A percentile compares a stretch with the other conserved stretches of the same genome.
Conservation (phyloP, 2,329 filamentous ascomycete species). For the Cucurbitaria berberidis region DNA sequence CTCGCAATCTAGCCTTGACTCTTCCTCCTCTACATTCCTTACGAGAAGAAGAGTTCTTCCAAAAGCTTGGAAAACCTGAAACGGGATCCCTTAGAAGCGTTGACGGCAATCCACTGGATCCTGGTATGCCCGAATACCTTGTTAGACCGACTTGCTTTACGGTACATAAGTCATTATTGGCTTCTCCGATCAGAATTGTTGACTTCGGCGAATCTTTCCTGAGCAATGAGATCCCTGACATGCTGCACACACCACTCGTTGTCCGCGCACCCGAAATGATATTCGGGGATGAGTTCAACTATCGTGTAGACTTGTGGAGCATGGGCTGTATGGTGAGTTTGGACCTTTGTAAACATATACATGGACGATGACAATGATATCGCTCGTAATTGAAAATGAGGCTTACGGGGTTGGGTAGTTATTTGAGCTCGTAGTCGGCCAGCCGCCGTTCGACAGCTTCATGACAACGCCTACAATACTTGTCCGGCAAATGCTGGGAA, state of each 20-base stretch:
- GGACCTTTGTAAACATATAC: constrained; percentile 13
- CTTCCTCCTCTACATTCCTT: constrained; percentile 24
- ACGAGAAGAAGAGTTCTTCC: constrained; percentile 23
- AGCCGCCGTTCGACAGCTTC: constrained; percentile 49
- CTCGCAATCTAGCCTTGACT: constrained; percentile 31
- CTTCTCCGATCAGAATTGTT: constrained; percentile 24
- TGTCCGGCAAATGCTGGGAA: constrained; percentile 47
- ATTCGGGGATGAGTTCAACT: constrained; percentile 45
- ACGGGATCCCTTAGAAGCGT: constrained; percentile 19
- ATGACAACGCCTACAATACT: constrained; percentile 44
- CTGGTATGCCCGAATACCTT: constrained; percentile 27
- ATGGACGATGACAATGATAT: constrained; percentile 17
- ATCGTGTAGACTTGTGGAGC: constrained; percentile 50
- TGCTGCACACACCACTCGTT: constrained; percentile 44
- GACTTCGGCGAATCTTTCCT: constrained; percentile 51
- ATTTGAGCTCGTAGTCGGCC: constrained; percentile 50
- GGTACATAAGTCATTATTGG: constrained; percentile 1
- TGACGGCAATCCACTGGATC: constrained; percentile 23
- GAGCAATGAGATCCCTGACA: constrained; percentile 21
- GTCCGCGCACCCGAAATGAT: constrained; percentile 50
- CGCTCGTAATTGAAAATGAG: no score
- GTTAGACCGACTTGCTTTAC: constrained; percentile 20
- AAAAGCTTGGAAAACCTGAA: constrained; percentile 23
- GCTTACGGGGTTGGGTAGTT: constrained; percentile 33
- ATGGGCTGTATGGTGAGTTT: constrained; percentile 46